A percentile compares a stretch with the other conserved stretches of the same genome.
phyloP scores from a whole-genome alignment of 345 rosid genomes.

The Lumnitzera littorea region DNA sequence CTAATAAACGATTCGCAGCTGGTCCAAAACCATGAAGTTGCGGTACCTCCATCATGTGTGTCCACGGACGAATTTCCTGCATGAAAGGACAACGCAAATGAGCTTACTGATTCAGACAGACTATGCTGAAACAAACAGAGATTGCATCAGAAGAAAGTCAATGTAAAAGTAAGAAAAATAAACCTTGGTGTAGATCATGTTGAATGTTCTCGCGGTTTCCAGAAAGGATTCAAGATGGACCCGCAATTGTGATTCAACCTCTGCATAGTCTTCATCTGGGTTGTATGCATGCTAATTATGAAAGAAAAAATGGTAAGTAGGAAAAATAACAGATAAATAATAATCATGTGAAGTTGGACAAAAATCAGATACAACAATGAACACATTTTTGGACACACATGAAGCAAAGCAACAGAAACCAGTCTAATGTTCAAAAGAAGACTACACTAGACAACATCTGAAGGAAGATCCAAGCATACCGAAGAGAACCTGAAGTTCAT shows the following conservation, averaged over 20 bases:
- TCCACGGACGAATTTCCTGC: constrained; percentile 98
- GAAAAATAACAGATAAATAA: background rate
- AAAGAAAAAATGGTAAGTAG: background rate
- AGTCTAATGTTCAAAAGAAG: no score
- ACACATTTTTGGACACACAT: no score
- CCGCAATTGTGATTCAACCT: constrained; percentile 80
- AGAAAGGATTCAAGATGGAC: constrained; percentile 81
- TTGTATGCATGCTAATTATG: constrained; percentile 77
- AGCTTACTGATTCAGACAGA: no score
- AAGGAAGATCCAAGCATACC: no score
- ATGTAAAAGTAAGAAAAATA: background rate
- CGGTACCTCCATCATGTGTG: constrained; percentile 99
- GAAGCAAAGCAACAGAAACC: no score
- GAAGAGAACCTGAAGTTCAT: no score
- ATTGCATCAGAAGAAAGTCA: constrained; percentile 3
- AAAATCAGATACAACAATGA: background rate
- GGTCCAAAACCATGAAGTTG: constrained; percentile 99
- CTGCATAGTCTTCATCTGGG: constrained; percentile 86
- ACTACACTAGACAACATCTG: no score
- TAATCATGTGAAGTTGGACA: background rate
- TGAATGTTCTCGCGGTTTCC: constrained; percentile 92
- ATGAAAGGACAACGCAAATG: background rate
- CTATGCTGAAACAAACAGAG: no score
- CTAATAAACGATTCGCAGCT: constrained; percentile 93
- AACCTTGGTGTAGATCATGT: constrained; percentile 85